Evolutionary conservation across 257 asterid species (phyloP).

Genomic region (Ligustrum vulgare): DNA sequence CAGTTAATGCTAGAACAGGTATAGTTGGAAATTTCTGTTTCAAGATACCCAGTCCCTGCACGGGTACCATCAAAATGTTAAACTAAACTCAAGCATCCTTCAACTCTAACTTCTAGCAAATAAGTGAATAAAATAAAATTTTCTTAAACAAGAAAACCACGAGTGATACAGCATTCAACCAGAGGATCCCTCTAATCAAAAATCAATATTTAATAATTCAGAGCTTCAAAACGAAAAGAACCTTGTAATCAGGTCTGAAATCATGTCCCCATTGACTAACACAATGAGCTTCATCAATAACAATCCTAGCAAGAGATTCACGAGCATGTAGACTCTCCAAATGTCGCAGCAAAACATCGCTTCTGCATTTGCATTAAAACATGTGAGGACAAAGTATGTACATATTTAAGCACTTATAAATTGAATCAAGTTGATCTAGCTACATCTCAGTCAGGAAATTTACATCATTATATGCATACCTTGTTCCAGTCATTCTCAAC

Average conservation of each 20-base stretch:
- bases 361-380: constrained; percentile 48
- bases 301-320: constrained; percentile 78
- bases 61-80: constrained; percentile 32
- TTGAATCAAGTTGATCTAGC: not conserved
- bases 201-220: not conserved
- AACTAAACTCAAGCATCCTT: constrained; percentile 19
- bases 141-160: constrained; percentile 12
- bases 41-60: constrained; percentile 90
- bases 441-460: not conserved
- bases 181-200: constrained; percentile 5
- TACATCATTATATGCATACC: not conserved
- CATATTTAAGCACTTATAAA: not conserved
- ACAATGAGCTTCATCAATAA: constrained; percentile 99
- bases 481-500: not conserved
- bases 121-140: not conserved
- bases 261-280: constrained; percentile 99
- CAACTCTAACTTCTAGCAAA: not conserved
- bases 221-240: constrained; percentile 27
- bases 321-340: constrained; percentile 83
- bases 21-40: constrained; percentile 85
- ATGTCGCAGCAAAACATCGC: constrained; percentile 84
- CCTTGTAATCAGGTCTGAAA: constrained; percentile 99
- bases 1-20: constrained; percentile 96
- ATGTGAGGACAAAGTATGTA: not conserved
- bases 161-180: constrained; percentile 13